These are phyloP conservation scores for Fusarium torulosum DNA, from an alignment of 2,329 filamentous ascomycete genomes.

Conservation along the genomic window DNA sequence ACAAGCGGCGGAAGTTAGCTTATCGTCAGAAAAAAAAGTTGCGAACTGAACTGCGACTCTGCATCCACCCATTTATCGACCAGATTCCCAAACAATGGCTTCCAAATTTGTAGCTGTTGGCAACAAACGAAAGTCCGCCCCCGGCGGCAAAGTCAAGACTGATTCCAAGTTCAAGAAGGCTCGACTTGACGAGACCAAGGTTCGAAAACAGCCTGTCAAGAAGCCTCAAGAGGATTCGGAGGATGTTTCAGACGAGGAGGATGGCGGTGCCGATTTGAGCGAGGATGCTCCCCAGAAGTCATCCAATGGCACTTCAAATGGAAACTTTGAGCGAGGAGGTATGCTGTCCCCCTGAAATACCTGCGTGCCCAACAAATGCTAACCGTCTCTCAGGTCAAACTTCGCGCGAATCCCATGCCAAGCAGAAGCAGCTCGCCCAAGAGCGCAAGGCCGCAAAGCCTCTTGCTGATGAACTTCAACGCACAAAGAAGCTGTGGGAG, in stretches of 20 bases:
- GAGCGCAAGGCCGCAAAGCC: constrained; percentile 95
- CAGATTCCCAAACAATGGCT: constrained; percentile 57
- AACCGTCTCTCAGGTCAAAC: constrained; percentile 63
- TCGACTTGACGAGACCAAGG: constrained; percentile 56
- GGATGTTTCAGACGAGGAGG: constrained; percentile 66
- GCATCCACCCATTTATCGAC: constrained; percentile 31
- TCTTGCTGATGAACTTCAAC: constrained; percentile 87
- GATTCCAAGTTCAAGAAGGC: constrained; percentile 65
- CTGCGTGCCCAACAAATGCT: constrained; percentile 4
- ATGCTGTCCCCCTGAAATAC: constrained; percentile 35
- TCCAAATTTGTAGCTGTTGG: constrained; percentile 61
- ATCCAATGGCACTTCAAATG: constrained; percentile 49
- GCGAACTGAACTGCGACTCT: constrained; percentile 38
- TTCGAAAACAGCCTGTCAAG: constrained; percentile 55
- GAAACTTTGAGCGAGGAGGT: constrained; percentile 59
- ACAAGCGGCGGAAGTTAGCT: constrained; percentile 27
- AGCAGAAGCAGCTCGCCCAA: constrained; percentile 88
- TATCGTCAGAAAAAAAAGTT: constrained; percentile 49
- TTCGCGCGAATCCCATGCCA: constrained; percentile 88
- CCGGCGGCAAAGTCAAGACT: constrained; percentile 58
- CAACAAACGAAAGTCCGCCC: constrained; percentile 69
- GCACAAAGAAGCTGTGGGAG: constrained; percentile 98
- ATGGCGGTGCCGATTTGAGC: constrained; percentile 65
- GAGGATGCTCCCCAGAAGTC: constrained; percentile 56
- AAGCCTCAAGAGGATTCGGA: constrained; percentile 59